phyloP scores from a whole-genome alignment of 75 land plant genomes.

The Selaginella tamariscina region DNA sequence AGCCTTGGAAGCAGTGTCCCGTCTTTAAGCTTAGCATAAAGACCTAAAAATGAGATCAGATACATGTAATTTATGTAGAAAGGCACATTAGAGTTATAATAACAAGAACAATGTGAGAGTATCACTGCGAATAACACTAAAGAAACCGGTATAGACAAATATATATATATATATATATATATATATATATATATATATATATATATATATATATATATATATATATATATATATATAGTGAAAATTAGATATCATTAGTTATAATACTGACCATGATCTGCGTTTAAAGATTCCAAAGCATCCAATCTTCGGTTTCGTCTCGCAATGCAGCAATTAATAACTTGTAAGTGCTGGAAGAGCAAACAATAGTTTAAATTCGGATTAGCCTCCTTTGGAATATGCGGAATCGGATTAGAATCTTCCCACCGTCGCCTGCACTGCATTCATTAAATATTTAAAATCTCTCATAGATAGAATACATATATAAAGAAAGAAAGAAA shows the following conservation, averaged over 20 bases:
- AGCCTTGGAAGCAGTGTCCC: slow-evolving; percentile 60
- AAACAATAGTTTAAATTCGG: slow-evolving; percentile 84
- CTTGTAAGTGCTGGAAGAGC: slow-evolving; percentile 72
- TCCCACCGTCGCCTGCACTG: slow-evolving; percentile 75
- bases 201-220: too few species aligned
- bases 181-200: too few species aligned
- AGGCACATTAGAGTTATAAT: slow-evolving; percentile 17
- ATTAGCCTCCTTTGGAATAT: slow-evolving; percentile 52
- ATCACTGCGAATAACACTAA: not conserved
- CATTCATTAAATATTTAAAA: slow-evolving; percentile 12
- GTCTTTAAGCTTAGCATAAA: slow-evolving; percentile 39
- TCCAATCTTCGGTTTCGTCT: slow-evolving; percentile 46
- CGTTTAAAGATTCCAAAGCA: slow-evolving; percentile 46
- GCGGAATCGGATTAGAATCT: slow-evolving; percentile 63
- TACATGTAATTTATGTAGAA: not conserved
- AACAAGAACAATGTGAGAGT: not conserved
- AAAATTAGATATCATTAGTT: too few species aligned
- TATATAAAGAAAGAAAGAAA: slow-evolving; percentile 8
- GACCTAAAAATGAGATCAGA: not conserved
- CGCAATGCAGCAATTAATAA: slow-evolving; percentile 85
- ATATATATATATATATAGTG: too few species aligned
- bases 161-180: too few species aligned
- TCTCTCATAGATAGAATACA: not conserved
- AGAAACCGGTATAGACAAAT: not conserved
- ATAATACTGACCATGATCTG: too few species aligned